Evolutionary conservation across 2,329 filamentous ascomycete species (phyloP), one percentile per base, ranked within the genome.

Genomic region (Amesomyces nigricolor): DNA sequence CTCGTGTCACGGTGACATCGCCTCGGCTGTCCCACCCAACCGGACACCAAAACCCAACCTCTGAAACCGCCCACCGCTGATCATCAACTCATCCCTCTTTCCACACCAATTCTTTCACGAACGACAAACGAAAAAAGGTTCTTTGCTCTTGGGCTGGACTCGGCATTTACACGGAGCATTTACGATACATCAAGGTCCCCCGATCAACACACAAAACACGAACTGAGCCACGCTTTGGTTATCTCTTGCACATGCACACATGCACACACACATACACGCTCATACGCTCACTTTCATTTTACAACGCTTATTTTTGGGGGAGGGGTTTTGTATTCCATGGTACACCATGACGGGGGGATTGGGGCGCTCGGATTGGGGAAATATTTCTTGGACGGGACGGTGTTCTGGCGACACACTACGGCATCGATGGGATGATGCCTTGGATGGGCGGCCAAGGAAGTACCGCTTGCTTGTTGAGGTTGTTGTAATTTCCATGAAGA

Each of bases 91-190:
- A 6, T 29, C 35, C 30, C 26, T 43, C 22, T 51, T 37, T 32
- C 37, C 38, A 16, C 13, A 16, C 13, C 35, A 14, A 19, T 45
- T 39, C 29, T 47, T 55, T 59, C 16, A 60, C 38, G 59, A 26
- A 61, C 51, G 37, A 58, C 37, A 11, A 26, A 26, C 22, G 22
- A 26, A 59, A 58, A 56, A 56, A n/a, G n/a, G 54, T 47, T 51
- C 39, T 30, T 26, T 52, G 39, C 43, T 52, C 30, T 30, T 30
- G 37, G 38, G 44, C 48, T 44, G 35, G 44, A 11, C 46, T 52
- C 37, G 46, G 53, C 53, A 54, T 58, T 43, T 56, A 19, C 32
- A 35, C 11, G 55, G 51, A 51, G 47, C 47, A 47, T 54, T 53
- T 53, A 56, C 35, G 53, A 56, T 45, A 44, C 22, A 26, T 6